phyloP scores from a whole-genome alignment of 2,329 filamentous ascomycete genomes.

The Lachnellula arida region DNA sequence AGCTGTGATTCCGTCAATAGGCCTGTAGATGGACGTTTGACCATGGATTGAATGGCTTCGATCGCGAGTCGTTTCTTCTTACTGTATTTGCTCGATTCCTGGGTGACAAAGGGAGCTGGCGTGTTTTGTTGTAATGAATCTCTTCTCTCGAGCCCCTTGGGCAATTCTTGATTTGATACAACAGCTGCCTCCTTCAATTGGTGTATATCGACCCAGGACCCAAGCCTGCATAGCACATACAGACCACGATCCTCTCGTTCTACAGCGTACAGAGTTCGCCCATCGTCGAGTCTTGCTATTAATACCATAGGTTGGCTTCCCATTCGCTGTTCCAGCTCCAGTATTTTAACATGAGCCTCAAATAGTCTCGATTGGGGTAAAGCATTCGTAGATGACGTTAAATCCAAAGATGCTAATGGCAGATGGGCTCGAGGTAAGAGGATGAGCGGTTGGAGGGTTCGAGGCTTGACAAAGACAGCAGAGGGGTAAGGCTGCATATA shows the following conservation, averaged over 20 bases:
- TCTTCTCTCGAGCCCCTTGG: conserved; percentile 23
- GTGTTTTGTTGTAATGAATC: background rate
- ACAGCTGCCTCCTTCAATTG: conserved; percentile 48
- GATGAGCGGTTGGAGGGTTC: conserved; percentile 55
- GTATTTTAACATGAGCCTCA: conserved; percentile 56
- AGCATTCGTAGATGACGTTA: conserved; percentile 45
- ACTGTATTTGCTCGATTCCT: conserved; percentile 25
- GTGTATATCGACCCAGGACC: conserved; percentile 58
- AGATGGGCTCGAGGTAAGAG: conserved; percentile 57
- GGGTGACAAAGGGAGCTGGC: conserved; percentile 5
- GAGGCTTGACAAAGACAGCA: conserved; percentile 48
- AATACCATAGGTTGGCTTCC: conserved; percentile 52
- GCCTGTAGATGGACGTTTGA: conserved; percentile 41
- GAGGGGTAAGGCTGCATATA: conserved; percentile 50
- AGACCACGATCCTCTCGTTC: conserved; percentile 58
- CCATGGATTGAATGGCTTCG: conserved; percentile 57
- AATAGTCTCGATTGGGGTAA: conserved; percentile 52
- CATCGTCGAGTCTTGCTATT: conserved; percentile 54
- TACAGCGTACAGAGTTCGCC: conserved; percentile 53
- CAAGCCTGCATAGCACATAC: conserved; percentile 66
- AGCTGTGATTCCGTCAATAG: conserved; percentile 16
- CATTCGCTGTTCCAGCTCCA: conserved; percentile 59
- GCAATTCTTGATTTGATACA: conserved; percentile 36
- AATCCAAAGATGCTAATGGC: conserved; percentile 57
- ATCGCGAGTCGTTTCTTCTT: conserved; percentile 57